Evolutionary conservation across 2,329 filamentous ascomycete genomes (phyloP).

Genomic region (Cadophora gregata): DNA sequence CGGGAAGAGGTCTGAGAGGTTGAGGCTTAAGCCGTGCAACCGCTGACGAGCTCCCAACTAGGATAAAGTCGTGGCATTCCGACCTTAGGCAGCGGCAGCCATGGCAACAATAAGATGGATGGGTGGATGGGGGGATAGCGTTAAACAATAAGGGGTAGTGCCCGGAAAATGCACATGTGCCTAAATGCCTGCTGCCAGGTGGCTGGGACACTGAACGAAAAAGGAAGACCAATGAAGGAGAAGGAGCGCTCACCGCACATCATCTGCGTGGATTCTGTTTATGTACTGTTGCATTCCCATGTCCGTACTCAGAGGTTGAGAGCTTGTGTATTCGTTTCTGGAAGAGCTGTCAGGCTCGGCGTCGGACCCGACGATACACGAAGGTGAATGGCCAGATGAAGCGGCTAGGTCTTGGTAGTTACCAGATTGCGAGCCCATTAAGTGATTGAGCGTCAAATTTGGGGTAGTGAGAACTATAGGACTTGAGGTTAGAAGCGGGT

Average conservation of each 20-base stretch:
- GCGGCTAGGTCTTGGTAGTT: conserved; percentile 44
- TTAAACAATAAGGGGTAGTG: conserved; percentile 27
- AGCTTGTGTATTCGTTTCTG: conserved; percentile 41
- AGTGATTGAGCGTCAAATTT: conserved; percentile 38
- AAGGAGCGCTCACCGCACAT: conserved; percentile 43
- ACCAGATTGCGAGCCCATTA: conserved; percentile 47
- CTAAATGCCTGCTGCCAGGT: conserved; percentile 36
- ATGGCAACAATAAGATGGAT: conserved; percentile 27
- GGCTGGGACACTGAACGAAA: conserved; percentile 35
- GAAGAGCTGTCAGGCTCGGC: conserved; percentile 45
- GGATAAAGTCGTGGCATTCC: conserved; percentile 41
- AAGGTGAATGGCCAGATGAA: conserved; percentile 42
- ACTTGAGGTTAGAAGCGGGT: conserved; percentile 22
- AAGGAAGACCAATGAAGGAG: conserved; percentile 37
- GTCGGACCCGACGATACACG: conserved; percentile 44
- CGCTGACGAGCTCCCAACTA: conserved; percentile 31
- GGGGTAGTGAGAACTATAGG: conserved; percentile 25
- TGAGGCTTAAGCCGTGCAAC: conserved; percentile 44
- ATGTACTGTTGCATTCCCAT: conserved; percentile 46
- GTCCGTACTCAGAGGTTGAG: conserved; percentile 40
- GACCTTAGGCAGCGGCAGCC: conserved; percentile 31
- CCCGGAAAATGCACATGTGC: conserved; percentile 35
- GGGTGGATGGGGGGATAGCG: conserved; percentile 26
- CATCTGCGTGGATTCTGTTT: conserved; percentile 43
- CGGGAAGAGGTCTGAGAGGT: conserved; percentile 35